Evolutionary conservation across 1,284 basidiomycete genomes (phyloP), one percentile per base, ranked within the genome.

Genomic region (Xerocomus nothofagi): DNA sequence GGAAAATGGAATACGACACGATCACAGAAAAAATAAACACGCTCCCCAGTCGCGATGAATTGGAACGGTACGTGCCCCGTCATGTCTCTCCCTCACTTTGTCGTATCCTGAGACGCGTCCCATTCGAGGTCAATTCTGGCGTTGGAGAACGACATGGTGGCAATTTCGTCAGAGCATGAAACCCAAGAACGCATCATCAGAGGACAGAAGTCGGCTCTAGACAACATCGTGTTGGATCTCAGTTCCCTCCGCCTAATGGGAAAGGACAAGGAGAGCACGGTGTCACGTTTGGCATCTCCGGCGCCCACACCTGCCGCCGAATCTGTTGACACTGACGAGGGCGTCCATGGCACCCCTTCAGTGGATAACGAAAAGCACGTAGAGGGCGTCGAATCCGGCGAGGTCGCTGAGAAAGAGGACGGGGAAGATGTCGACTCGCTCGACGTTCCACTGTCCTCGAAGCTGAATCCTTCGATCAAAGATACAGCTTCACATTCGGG

Each of bases 1-100:
- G 82, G 50, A 92, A 89, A 71, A 88, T 91, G 57, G 88, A 92
- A 60, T 92, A 92, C 62, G 88, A 92, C 69, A 71, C 79, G 39
- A 79, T 92, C 40, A 79, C 89, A 4, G 89, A 91, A 70, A 89
- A 84, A 65, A 81, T 91, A 39, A 89, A 90, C 59, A 78, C 79
- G n/a, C 69, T 91, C 4, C 87, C 88, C 2, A 83, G 74, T 56
- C 74, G 88, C 47, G 81, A 83, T 14, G 89, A 91, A 58, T 73
- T 91, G 15, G 81, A 86, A 58, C 75, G 74, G 89, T 88, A 59
- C 61, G 79, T 76, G 30, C 26, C 46, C 11, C n/a, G 6, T 39
- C 27, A 32, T 11, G 34, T 33, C 39, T 20, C 15, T 43, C 18
- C 39, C 18, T 26, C 10, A 18, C 14, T 6, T 21, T 2, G 6